These are phyloP conservation scores for Aspergillus cejpii DNA, from an alignment of 2,329 filamentous ascomycete species.

Conservation along the genomic window DNA sequence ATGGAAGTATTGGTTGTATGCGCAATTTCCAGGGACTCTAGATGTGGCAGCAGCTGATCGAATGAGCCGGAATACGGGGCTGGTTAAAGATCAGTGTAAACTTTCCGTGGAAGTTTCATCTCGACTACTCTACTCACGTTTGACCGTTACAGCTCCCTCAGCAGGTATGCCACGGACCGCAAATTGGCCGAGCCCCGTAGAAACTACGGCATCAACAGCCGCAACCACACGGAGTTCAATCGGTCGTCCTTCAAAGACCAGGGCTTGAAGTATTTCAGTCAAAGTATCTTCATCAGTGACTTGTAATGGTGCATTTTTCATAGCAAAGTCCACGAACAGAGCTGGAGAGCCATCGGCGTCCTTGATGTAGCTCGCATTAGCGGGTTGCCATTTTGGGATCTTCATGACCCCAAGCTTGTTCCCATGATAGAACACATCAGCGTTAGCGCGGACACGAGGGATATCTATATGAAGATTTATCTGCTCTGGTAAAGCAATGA, in stretches of 20 bases:
- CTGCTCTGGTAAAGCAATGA: conserved; percentile 72
- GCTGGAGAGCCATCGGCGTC: conserved; percentile 53
- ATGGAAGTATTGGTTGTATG: conserved; percentile 67
- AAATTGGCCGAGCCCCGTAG: conserved; percentile 74
- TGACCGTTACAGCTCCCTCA: conserved; percentile 79
- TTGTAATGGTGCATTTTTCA: conserved; percentile 72
- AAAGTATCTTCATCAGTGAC: conserved; percentile 77
- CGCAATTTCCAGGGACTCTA: conserved; percentile 65
- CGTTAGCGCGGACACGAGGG: conserved; percentile 64
- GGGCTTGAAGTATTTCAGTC: conserved; percentile 67
- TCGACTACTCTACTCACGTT: conserved; percentile 63
- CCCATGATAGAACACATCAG: conserved; percentile 72
- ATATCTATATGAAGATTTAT: conserved; percentile 82
- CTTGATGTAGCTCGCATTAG: conserved; percentile 68
- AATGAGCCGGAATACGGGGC: conserved; percentile 53
- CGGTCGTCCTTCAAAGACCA: conserved; percentile 66
- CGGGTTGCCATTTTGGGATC: conserved; percentile 72
- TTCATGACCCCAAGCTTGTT: conserved; percentile 75
- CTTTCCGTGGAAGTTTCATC: conserved; percentile 17
- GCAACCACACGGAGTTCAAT: conserved; percentile 71
- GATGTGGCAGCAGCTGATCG: conserved; percentile 53
- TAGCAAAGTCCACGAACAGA: conserved; percentile 66
- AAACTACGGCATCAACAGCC: conserved; percentile 72
- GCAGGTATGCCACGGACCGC: conserved; percentile 75
- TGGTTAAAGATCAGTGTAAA: conserved; percentile 34